Evolutionary conservation across 768 basidiomycete species (phyloP).

Genomic region (Phlebiopsis flavidoalba): DNA sequence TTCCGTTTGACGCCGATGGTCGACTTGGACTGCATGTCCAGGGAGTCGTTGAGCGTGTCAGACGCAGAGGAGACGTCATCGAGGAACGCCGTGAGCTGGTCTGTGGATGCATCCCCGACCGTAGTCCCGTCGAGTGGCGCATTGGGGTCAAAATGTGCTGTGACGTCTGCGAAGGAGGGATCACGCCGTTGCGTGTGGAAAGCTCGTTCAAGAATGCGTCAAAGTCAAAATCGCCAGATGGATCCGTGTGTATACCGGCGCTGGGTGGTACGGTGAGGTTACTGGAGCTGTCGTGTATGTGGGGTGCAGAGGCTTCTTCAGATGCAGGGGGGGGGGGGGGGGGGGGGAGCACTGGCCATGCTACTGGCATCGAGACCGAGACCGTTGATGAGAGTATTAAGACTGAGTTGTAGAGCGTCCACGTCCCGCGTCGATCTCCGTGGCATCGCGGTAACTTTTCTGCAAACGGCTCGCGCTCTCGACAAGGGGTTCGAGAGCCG

Average conservation of each 20-base stretch:
- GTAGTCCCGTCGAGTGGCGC: slow-evolving; percentile 28
- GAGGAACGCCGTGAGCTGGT: slow-evolving; percentile 37
- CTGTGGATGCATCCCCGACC: slow-evolving; percentile 27
- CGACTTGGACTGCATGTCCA: background rate
- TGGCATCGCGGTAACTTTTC: slow-evolving; percentile 52
- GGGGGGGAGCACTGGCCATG: too few species aligned
- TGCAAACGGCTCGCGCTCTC: slow-evolving; percentile 41
- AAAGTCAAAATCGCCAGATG: slow-evolving; percentile 32
- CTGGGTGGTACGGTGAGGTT: background rate
- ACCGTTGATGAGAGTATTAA: slow-evolving; percentile 67
- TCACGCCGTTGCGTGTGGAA: slow-evolving; percentile 24
- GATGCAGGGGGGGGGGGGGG: background rate
- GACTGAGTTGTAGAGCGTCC: slow-evolving; percentile 58
- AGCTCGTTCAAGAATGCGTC: slow-evolving; percentile 37
- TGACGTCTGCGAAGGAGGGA: slow-evolving; percentile 27
- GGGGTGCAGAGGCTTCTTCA: background rate
- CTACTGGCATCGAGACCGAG: slow-evolving; percentile 57
- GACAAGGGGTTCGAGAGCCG: slow-evolving; percentile 26
- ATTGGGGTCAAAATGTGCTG: slow-evolving; percentile 28
- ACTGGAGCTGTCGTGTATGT: background rate
- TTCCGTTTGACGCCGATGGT: slow-evolving; percentile 23
- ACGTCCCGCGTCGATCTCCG: slow-evolving; percentile 72
- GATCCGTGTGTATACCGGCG: slow-evolving; percentile 9
- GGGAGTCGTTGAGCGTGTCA: background rate
- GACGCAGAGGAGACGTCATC: slow-evolving; percentile 34